Base-by-base conservation (phyloP, 768 basidiomycete genomes). In the Tulasnella calospora region DNA sequence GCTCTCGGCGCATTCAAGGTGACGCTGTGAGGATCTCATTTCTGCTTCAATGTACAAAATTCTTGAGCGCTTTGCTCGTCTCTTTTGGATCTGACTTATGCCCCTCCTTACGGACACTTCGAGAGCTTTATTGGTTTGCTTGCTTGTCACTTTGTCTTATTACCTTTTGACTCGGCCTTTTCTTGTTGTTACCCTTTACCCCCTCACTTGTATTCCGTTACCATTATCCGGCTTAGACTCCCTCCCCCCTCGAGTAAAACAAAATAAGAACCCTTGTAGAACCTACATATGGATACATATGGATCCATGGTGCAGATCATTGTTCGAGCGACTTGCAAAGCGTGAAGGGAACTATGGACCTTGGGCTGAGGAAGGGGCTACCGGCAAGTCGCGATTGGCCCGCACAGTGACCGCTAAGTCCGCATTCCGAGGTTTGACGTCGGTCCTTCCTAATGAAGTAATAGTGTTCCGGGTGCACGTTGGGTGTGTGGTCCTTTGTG, bases 1-100 rank as follows among this genome's bases (percentile, higher is more conserved):
- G 76, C 76, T 23, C 47, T 77, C 57, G 76, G 76, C 36, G 76
- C 76, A 35, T 77, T 77, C 69, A 77, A 51, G 51, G 51, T 51
- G 51, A 51, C 51, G 51, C 51, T 51, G 51, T 51, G 51, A 51
- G 51, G 51, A 51, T 51, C 51, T 51, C n/a, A 51, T 51, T 51
- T 51, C n/a, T 7, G 51, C 51, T 51, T 51, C 51, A 46, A 23
- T 51, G 51, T 51, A 51, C 51, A 51, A 51, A 51, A 51, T 51
- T 51, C 51, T 51, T n/a, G 51, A 51, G 51, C 51, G n/a, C 23
- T 51, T n/a, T 51, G 27, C 72, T 73, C 40, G 40, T 73, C 7
- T 44, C 10, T 73, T 41, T n/a, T 41, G 40, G 38, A 73, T 73
- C n/a, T 51, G 51, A 35, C 7, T 41, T 73, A 35, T 73, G 40